Conservation (phyloP, 345 rosid genomes). For the Erysimum cheiranthoides region DNA sequence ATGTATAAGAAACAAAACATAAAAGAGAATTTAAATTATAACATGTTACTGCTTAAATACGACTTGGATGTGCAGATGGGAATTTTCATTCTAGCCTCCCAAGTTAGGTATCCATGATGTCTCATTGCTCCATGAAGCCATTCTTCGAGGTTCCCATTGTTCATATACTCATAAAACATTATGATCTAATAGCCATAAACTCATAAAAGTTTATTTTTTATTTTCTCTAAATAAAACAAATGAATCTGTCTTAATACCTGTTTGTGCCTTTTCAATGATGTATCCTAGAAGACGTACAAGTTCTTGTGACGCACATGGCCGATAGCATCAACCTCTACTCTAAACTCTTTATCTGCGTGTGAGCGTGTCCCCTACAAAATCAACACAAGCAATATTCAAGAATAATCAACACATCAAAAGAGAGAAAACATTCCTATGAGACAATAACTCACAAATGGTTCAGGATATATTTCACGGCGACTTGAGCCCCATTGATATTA, state of each 20-base stretch:
- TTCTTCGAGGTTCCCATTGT: conserved; percentile 90
- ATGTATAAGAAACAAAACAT: conserved; percentile 72
- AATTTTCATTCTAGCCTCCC: conserved; percentile 90
- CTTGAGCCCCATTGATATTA: conserved; percentile 77
- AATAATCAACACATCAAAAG: conserved; percentile 11
- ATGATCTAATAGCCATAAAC: conserved; percentile 54
- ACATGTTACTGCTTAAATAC: conserved; percentile 59
- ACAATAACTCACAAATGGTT: conserved; percentile 73
- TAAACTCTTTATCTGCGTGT: conserved; percentile 91
- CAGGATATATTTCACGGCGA: conserved; percentile 90
- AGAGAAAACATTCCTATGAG: neutral
- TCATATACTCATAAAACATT: conserved; percentile 85
- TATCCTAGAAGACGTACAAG: conserved; percentile 90
- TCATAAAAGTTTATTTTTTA: conserved; percentile 34
- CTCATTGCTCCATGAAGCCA: conserved; percentile 89
- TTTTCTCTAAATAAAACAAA: conserved; percentile 45
- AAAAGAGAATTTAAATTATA: too few species aligned
- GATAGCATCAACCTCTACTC: conserved; percentile 94
- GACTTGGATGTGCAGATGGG: conserved; percentile 88
- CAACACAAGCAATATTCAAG: conserved; percentile 25
- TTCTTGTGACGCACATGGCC: conserved; percentile 96
- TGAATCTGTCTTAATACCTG: conserved; percentile 53
- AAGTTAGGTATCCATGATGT: conserved; percentile 74
- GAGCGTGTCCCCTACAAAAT: conserved; percentile 82
- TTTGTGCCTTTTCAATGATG: conserved; percentile 95